A percentile compares a stretch with the other conserved stretches of the same genome.
These are phyloP conservation scores for Tephrocybe sp. DNA, from an alignment of 768 basidiomycete genomes.

Conservation along the genomic window DNA sequence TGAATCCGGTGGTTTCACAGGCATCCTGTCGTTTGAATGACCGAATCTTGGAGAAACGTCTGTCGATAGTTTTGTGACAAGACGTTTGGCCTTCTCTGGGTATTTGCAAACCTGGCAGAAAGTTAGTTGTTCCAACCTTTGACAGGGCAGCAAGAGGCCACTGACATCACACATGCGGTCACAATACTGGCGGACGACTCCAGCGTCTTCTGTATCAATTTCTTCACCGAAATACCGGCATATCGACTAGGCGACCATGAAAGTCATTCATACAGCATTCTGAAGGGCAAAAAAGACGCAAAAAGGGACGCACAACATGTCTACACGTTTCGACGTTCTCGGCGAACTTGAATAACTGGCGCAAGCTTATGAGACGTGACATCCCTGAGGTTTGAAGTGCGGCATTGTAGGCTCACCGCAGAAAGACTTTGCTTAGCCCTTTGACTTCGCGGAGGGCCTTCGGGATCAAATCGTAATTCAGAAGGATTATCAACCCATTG, in stretches of 20 bases:
- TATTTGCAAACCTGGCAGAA: constrained; percentile 68
- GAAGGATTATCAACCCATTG: constrained; percentile 47
- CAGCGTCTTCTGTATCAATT: constrained; percentile 47
- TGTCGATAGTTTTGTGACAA: constrained; percentile 48
- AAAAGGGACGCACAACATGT: constrained; percentile 55
- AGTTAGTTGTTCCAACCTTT: neutral
- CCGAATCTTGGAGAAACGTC: constrained; percentile 22
- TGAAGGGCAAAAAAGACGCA: neutral
- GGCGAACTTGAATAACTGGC: constrained; percentile 43
- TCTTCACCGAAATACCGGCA: constrained; percentile 81
- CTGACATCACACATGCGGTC: constrained; percentile 80
- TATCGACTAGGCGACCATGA: constrained; percentile 45
- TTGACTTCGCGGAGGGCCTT: constrained; percentile 65
- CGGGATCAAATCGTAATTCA: constrained; percentile 42
- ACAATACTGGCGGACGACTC: constrained; percentile 51
- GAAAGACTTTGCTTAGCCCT: constrained; percentile 61
- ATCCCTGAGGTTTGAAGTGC: neutral
- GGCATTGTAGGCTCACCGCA: constrained; percentile 38
- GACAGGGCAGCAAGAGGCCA: neutral
- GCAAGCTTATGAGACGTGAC: neutral
- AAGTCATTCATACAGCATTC: neutral
- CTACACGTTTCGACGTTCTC: constrained; percentile 62
- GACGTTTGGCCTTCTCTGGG: constrained; percentile 58
- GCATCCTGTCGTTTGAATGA: constrained; percentile 14
- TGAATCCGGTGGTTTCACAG: neutral